Evolutionary conservation across 2,329 filamentous ascomycete genomes (phyloP).

Genomic region (Fusarium citri): DNA sequence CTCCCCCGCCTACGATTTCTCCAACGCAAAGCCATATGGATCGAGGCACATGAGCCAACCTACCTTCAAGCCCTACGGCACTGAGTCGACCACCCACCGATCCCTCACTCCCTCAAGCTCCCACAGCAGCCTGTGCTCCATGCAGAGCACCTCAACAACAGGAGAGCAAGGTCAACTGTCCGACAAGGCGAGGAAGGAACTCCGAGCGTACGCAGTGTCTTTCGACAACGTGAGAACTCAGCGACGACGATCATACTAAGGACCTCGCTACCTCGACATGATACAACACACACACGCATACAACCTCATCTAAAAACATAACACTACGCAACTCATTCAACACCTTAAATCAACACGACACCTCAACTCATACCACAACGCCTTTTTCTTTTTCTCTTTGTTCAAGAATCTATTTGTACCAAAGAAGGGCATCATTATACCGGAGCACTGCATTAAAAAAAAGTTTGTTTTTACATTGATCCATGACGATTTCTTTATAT

Average conservation of each 20-base stretch:
- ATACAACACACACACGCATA: slow-evolving; percentile 16
- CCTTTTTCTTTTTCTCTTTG: slow-evolving; percentile 38
- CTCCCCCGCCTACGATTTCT: slow-evolving; percentile 80
- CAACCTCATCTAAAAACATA: slow-evolving; percentile 24
- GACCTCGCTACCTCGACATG: slow-evolving; percentile 16
- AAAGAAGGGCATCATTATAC: slow-evolving; percentile 61
- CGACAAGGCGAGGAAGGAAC: slow-evolving; percentile 80
- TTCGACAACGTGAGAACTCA: slow-evolving; percentile 83
- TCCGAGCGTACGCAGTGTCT: slow-evolving; percentile 86
- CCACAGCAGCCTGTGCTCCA: slow-evolving; percentile 84
- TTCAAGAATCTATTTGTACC: slow-evolving; percentile 55
- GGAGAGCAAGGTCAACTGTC: slow-evolving; percentile 72
- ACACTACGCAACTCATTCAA: slow-evolving; percentile 50
- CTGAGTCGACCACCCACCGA: slow-evolving; percentile 49
- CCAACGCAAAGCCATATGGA: slow-evolving; percentile 69
- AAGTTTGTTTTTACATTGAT: slow-evolving; percentile 46
- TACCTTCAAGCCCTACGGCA: slow-evolving; percentile 42
- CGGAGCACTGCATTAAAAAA: slow-evolving; percentile 64
- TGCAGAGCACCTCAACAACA: slow-evolving; percentile 70
- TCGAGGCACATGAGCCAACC: slow-evolving; percentile 57
- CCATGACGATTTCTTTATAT: slow-evolving; percentile 39
- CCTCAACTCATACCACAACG: slow-evolving; percentile 35
- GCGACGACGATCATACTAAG: slow-evolving; percentile 67
- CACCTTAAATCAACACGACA: slow-evolving; percentile 28
- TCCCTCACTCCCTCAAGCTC: slow-evolving; percentile 79